Evolutionary conservation across 1,284 basidiomycete species (phyloP), one percentile per base, ranked within the genome.

Genomic region (Jaminaea rosea): DNA sequence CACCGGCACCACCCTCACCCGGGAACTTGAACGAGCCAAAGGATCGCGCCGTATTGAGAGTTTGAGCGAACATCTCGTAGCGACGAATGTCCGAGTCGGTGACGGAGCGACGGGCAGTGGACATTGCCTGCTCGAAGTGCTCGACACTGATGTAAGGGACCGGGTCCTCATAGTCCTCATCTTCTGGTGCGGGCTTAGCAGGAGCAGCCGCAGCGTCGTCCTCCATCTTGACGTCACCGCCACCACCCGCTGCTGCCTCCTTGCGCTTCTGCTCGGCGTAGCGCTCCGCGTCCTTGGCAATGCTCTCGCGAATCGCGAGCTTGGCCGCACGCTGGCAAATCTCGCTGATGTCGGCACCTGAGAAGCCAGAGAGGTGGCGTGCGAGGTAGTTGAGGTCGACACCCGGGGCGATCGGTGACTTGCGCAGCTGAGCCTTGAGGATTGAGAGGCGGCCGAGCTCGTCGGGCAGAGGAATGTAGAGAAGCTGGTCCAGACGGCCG

Each of bases 281-380:
- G 56, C 75, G 79, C 63, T 85, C 80, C 72, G 98, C 87, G 75
- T 98, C 94, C 5, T 87, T 78, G 72, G 97, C 92, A 69, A 99
- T 99, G 59, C 84, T 87, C 75, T 87, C 88, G 39, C 94, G 83
- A 73, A 99, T 94, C 1, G 90, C 90, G 46, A 97, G 80, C 79
- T 99, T 99, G 57, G 91, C 93, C 9, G 93, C 87, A 57, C 94
- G 84, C 77, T 98, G 92, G 75, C 93, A 98, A 70, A 98, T 94
- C 77, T 98, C 94, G 11, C 93, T 94, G 62, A 98, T 79, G 82
- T 99, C 94, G 54, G 94, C 94, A 84, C 94, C 94, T 70, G 93
- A 97, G 84, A 88, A 99, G 15, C 94, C 93, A 70, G 96, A 89
- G 9, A 93, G 96, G 76, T 81, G 84, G 83, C 88, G 96, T 56